Evolutionary conservation across 1,284 basidiomycete genomes (phyloP).

Genomic region (Austroboletus niveus): DNA sequence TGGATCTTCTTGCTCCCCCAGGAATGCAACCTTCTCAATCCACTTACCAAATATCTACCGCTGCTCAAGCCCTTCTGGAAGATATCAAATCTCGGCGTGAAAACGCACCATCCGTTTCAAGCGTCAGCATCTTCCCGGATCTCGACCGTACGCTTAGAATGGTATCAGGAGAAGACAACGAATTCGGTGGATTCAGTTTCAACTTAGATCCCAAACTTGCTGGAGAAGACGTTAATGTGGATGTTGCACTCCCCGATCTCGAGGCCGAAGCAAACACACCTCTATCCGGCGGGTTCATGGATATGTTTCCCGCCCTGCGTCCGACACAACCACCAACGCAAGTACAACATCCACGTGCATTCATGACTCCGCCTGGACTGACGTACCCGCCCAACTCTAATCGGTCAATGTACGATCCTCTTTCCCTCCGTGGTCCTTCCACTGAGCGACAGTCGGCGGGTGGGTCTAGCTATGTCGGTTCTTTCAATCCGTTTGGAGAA

Average conservation of each 20-base stretch:
- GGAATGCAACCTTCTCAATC: slow-evolving; percentile 57
- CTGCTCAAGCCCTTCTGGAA: slow-evolving; percentile 80
- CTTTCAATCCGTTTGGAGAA: slow-evolving; percentile 78
- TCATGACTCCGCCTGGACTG: slow-evolving; percentile 52
- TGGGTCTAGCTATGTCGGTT: slow-evolving; percentile 60
- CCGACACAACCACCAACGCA: slow-evolving; percentile 26
- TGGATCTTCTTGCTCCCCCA: slow-evolving; percentile 52
- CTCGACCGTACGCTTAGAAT: slow-evolving; percentile 78
- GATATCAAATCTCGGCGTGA: slow-evolving; percentile 80
- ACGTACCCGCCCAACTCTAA: slow-evolving; percentile 44
- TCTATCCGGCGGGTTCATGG: slow-evolving; percentile 59
- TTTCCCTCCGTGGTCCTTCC: slow-evolving; percentile 37
- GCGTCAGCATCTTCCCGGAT: slow-evolving; percentile 83
- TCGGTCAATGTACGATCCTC: slow-evolving; percentile 55
- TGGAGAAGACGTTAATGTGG: slow-evolving; percentile 42
- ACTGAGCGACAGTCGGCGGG: slow-evolving; percentile 47
- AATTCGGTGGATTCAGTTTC: slow-evolving; percentile 73
- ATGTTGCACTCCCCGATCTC: slow-evolving; percentile 49
- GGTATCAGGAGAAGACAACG: slow-evolving; percentile 55
- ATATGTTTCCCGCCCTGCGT: slow-evolving; percentile 63
- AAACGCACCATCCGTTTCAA: slow-evolving; percentile 43
- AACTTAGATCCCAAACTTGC: slow-evolving; percentile 77
- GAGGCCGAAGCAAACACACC: slow-evolving; percentile 52
- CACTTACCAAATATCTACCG: slow-evolving; percentile 83
- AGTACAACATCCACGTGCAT: slow-evolving; percentile 34